Percentiles rank a stretch among this genome's conserved stretches.
Conservation (phyloP, 179 eudicot genomes). For the Patellifolia procumbens region DNA sequence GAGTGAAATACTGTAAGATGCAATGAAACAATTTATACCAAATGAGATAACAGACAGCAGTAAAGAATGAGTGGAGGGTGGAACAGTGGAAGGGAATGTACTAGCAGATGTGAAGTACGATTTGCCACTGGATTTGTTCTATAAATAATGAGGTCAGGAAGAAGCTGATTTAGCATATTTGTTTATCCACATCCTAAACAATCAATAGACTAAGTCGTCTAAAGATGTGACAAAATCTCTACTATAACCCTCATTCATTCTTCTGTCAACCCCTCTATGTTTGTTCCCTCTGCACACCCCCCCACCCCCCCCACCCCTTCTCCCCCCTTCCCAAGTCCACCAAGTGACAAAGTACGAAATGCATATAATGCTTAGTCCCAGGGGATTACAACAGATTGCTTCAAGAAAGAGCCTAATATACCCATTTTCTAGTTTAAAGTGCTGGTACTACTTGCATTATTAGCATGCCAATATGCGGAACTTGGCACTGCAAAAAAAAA, state of each 20-base stretch:
- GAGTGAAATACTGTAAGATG: background rate
- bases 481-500: background rate
- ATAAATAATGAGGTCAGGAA: background rate
- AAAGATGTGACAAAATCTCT: background rate
- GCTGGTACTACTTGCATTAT: background rate
- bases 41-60: background rate
- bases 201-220: background rate
- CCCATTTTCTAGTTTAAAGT: background rate
- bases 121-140: background rate
- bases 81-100: background rate
- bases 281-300: background rate
- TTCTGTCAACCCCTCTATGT: background rate
- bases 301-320: too few relatives aligned
- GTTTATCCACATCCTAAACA: background rate
- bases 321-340: conserved; percentile 6
- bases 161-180: background rate
- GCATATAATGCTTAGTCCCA: background rate
- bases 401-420: background rate
- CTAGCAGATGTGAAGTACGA: background rate
- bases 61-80: background rate
- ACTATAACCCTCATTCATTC: background rate
- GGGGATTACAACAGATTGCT: background rate
- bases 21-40: background rate
- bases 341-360: background rate
- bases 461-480: background rate